phyloP scores from a whole-genome alignment of 2,329 filamentous ascomycete genomes.

The Grosmannia huntii region DNA sequence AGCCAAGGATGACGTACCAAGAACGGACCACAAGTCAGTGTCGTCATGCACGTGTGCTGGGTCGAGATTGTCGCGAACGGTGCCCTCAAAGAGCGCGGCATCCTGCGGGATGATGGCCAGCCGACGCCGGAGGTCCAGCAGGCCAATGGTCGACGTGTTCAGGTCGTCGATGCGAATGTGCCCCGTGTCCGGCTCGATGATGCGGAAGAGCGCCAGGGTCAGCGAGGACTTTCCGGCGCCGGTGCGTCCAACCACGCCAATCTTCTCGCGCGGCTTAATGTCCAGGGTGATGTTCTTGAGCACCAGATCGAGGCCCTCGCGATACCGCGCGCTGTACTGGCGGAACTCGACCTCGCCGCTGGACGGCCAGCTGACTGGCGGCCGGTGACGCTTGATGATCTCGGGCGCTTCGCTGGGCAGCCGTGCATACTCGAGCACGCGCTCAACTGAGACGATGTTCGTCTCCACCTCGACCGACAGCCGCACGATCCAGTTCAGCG shows the following conservation, averaged over 20 bases:
- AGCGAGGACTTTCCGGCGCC: constrained; percentile 93
- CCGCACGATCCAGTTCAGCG: constrained; percentile 96
- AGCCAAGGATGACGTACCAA: constrained; percentile 47
- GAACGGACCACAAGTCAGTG: constrained; percentile 90
- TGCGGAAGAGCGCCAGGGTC: constrained; percentile 84
- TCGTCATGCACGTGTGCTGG: constrained; percentile 92
- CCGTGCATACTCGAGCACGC: constrained; percentile 86
- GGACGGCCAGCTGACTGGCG: constrained; percentile 82
- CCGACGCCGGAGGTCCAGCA: constrained; percentile 76
- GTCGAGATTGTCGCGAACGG: constrained; percentile 84
- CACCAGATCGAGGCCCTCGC: constrained; percentile 78
- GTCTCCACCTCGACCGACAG: constrained; percentile 99
- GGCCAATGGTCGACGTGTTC: constrained; percentile 79
- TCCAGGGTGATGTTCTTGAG: constrained; percentile 84
- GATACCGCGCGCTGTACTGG: constrained; percentile 89
- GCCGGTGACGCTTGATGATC: constrained; percentile 76
- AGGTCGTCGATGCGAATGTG: constrained; percentile 81
- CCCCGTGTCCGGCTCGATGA: constrained; percentile 78
- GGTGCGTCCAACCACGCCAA: constrained; percentile 91
- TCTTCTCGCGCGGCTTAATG: constrained; percentile 95
- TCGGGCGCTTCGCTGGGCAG: constrained; percentile 91
- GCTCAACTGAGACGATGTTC: constrained; percentile 98
- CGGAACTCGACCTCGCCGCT: constrained; percentile 81
- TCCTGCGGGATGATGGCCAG: constrained; percentile 97
- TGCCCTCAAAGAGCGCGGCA: constrained; percentile 67